These are phyloP conservation scores for Daldinia grandis DNA, from an alignment of 495 filamentous ascomycete species.

Conservation along the genomic window DNA sequence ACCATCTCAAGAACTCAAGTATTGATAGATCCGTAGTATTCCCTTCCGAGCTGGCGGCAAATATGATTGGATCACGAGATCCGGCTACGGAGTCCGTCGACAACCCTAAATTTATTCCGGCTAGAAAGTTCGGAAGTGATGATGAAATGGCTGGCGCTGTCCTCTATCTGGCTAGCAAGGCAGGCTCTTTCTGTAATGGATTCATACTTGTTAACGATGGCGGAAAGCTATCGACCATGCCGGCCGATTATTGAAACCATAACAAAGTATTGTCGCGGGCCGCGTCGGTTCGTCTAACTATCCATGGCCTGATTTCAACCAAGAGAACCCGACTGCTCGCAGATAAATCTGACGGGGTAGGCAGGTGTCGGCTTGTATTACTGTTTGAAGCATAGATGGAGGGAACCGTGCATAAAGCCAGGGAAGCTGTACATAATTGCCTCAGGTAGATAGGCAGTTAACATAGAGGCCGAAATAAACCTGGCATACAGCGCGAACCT, in stretches of 20 bases:
- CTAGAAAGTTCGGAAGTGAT: conserved; percentile 55
- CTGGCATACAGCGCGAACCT: background rate
- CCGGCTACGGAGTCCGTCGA: conserved; percentile 46
- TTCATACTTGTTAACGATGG: conserved; percentile 65
- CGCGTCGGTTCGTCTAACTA: background rate
- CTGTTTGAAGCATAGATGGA: background rate
- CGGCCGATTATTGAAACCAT: conserved; percentile 53
- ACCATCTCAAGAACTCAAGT: background rate
- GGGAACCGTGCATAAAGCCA: background rate
- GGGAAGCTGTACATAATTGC: background rate
- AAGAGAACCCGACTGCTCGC: background rate
- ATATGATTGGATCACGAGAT: conserved; percentile 44
- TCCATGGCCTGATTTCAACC: background rate
- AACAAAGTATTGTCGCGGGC: background rate
- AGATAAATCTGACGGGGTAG: background rate
- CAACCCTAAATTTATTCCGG: conserved; percentile 51
- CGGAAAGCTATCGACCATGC: conserved; percentile 58
- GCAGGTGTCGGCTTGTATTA: conserved; percentile 1
- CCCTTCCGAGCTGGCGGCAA: conserved; percentile 55
- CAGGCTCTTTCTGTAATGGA: conserved; percentile 67
- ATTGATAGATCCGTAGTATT: conserved; percentile 51
- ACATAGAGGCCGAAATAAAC: conserved; percentile 15
- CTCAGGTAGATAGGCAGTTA: background rate
- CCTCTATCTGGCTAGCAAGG: conserved; percentile 41
- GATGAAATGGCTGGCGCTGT: conserved; percentile 63